These are phyloP conservation scores for Fragaria ananassa DNA, from an alignment of 306 rosid species.

Conservation along the genomic window DNA sequence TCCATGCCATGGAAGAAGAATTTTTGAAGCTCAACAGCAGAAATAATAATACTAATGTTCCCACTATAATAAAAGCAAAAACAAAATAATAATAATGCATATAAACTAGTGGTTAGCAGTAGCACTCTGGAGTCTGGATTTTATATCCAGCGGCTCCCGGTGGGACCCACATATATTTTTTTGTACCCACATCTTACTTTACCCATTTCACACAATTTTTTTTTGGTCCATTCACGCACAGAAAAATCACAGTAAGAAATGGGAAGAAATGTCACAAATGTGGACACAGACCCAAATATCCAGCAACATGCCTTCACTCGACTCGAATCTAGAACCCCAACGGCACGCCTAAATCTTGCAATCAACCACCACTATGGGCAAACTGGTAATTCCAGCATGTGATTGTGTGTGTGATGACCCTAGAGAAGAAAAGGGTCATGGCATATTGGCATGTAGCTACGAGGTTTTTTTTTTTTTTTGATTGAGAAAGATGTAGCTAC, in stretches of 20 bases:
- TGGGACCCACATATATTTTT: conserved; percentile 25
- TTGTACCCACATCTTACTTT: neutral
- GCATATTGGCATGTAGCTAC: neutral
- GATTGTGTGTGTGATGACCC: neutral
- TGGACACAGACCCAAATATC: neutral
- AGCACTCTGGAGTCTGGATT: conserved; percentile 23
- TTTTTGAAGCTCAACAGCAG: neutral
- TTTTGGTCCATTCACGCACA: neutral
- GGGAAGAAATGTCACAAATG: neutral
- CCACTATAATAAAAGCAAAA: neutral
- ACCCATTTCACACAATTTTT: neutral
- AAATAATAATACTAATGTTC: neutral
- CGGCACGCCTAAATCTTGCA: neutral
- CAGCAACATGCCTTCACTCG: conserved; percentile 6
- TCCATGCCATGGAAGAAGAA: neutral
- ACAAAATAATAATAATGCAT: neutral
- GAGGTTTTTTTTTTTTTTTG: too few relatives aligned
- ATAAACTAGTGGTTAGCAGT: conserved; percentile 31
- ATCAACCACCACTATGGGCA: neutral
- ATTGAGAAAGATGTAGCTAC: neutral
- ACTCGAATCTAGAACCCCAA: neutral
- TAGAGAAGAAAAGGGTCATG: neutral
- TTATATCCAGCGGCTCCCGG: conserved; percentile 27
- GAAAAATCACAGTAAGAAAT: neutral
- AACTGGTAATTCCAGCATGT: neutral